Evolutionary conservation across 2,329 filamentous ascomycete genomes (phyloP), one percentile per base, ranked within the genome.

Genomic region (Orbilia ellipsospora): DNA sequence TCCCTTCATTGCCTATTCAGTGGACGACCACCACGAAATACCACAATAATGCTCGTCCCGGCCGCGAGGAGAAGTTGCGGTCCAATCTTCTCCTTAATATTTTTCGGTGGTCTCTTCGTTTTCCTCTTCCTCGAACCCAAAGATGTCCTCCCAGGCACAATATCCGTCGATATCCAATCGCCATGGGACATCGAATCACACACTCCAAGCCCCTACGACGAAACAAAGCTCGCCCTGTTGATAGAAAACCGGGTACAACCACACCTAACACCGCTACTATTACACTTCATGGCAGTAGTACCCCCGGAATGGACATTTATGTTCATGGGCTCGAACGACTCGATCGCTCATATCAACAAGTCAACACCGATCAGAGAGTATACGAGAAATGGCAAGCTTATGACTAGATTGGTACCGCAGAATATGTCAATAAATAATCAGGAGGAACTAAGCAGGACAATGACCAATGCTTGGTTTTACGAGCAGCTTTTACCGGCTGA

Each of bases 301-400:
- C 87, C 86, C 1, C 84, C 85, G 0, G 86, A 88, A 81, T 88
- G 87, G 87, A 84, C 84, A n/a, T 87, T 88, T 81, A 83, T 84
- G 50, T 87, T 87, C 82, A 86, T 88, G 83, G 86, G 72, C 67
- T 86, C 85, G n/a, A 52, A 80, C 36, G 83, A 83, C 60, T 85
- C 84, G 6, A 84, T 87, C 28, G 81, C 81, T 42, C 78, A 78
- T 75, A 79, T 87, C 78, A 74, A 77, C 64, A 68, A 55, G 40
- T 80, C 79, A 3, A 54, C 63, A 2, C 52, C 78, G 7, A 66
- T 80, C 1, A 67, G 69, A 28, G 63, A n/a, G 63, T 78, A 79
- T 15, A 65, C 67, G 7, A 45, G 36, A 0, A 75, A 42, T 4
- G 79, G 78, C 4, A 80, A 80, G 40, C 73, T 80, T 12, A 84